phyloP scores from a whole-genome alignment of 208 protist genomes.

The Trypanosoma vivax region DNA sequence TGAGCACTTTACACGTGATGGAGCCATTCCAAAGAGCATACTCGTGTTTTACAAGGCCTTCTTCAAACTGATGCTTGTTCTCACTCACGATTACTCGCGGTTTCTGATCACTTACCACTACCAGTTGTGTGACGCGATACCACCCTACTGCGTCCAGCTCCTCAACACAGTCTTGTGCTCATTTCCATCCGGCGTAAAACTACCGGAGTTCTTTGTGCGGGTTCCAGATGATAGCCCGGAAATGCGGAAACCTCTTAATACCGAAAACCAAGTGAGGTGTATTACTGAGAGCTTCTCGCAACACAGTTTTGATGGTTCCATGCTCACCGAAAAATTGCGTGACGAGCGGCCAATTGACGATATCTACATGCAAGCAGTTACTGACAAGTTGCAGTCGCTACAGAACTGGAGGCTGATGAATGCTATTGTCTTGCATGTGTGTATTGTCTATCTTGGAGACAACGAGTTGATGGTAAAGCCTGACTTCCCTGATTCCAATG shows the following conservation, averaged over 20 bases:
- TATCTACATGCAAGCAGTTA: conserved; percentile 22
- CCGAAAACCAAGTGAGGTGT: conserved; percentile 81
- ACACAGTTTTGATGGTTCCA: conserved; percentile 18
- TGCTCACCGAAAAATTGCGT: conserved; percentile 51
- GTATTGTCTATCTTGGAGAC: conserved; percentile 54
- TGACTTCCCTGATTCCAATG: conserved; percentile 49
- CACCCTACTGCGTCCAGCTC: conserved; percentile 96
- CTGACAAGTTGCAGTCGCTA: conserved; percentile 66
- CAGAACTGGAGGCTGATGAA: conserved; percentile 88
- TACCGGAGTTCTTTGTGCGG: conserved; percentile 92
- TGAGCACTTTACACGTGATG: conserved; percentile 54
- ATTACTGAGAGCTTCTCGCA: conserved; percentile 59
- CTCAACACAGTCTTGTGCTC: conserved; percentile 97
- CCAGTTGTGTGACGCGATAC: conserved; percentile 92
- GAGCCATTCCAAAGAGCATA: conserved; percentile 55
- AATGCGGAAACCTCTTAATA: conserved; percentile 86
- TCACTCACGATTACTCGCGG: conserved; percentile 99
- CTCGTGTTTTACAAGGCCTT: conserved; percentile 87
- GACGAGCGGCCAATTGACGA: conserved; percentile 33
- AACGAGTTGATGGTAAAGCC: conserved; percentile 23
- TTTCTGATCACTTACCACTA: conserved; percentile 98
- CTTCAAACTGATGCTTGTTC: conserved; percentile 92
- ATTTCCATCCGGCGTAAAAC: conserved; percentile 94
- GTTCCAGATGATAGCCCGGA: conserved; percentile 75
- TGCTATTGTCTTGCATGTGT: conserved; percentile 96